Base-by-base conservation (phyloP, 805 yeast genomes). In the Crinitomyces ghanaensis region DNA sequence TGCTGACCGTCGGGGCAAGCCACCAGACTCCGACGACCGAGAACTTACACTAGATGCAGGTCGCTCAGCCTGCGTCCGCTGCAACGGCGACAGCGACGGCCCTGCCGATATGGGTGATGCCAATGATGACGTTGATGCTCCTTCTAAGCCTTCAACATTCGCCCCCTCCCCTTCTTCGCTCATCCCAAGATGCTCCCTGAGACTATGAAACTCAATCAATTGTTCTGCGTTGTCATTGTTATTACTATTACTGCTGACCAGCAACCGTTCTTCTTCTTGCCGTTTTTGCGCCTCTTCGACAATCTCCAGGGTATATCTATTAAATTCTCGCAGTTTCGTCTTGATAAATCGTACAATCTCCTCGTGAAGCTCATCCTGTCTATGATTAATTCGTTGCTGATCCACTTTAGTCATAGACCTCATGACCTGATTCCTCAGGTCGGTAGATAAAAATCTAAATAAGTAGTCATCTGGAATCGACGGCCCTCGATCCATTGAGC, bases 381-480 rank as follows among this genome's bases (percentile, higher is more conserved):
- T 31, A 13, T 23, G 17, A 13, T 36, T 28, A 22, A 41, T 33
- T 24, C 26, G 29, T 18, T 26, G 33, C 16, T 31, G 28, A 15
- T 16, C 26, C 6, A 25, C 32, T 15, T 24, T 25, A 4, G 41
- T 35, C 14, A 41, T 23, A 17, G 14, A 19, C 16, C 19, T 39
- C 20, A 16, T 20, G 20, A 39, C 28, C 14, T 33, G 36, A 11
- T 33, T 37, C 12, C 41, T 34, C 21, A 41, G 14, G n/a, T 26
- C n/a, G 9, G 36, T 37, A 12, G 39, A 30, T 20, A 41, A 31
- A 21, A 39, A 39, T 28, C 34, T 37, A 28, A 31, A 26, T 29
- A 41, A 26, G 31, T 39, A 41, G 20, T 33, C 35, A 6, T 31
- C 35, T 6, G 43, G 41, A n/a, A 39, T 34, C 11, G 39, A 37